phyloP scores from a whole-genome alignment of 148 eudicot genomes.

The Amaranthus palmeri region DNA sequence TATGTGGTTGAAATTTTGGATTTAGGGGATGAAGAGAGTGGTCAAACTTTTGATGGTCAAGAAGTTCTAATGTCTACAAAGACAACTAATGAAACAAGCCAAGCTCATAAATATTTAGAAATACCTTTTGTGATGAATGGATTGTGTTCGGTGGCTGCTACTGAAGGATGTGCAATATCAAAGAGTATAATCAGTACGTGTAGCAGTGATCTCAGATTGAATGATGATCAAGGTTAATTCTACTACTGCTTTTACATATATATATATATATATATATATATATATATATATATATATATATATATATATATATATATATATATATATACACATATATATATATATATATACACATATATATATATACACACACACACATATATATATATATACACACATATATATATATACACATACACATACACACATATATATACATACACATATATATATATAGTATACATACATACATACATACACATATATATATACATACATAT shows the following conservation, averaged over 20 bases:
- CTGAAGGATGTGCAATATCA: neutral
- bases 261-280: no score
- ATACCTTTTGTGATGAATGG: neutral
- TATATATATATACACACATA: no score
- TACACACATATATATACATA: no score
- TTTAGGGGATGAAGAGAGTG: neutral
- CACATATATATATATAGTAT: no score
- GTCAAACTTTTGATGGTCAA: neutral
- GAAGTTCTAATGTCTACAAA: neutral
- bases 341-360: no score
- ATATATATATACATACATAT: no score
- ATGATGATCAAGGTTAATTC: constrained; percentile 1
- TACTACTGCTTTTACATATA: neutral
- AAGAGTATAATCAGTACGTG: neutral
- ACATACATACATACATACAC: no score
- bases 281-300: no score
- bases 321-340: no score
- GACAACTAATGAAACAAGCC: neutral
- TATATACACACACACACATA: no score
- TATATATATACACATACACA: no score
- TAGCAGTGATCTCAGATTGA: neutral
- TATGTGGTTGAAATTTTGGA: neutral
- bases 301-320: no score
- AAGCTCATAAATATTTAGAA: neutral
- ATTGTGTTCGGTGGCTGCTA: neutral